A percentile compares a stretch with the other conserved stretches of the same genome.
phyloP scores from a whole-genome alignment of 2,329 filamentous ascomycete species.

The Diaporthe vaccinii region DNA sequence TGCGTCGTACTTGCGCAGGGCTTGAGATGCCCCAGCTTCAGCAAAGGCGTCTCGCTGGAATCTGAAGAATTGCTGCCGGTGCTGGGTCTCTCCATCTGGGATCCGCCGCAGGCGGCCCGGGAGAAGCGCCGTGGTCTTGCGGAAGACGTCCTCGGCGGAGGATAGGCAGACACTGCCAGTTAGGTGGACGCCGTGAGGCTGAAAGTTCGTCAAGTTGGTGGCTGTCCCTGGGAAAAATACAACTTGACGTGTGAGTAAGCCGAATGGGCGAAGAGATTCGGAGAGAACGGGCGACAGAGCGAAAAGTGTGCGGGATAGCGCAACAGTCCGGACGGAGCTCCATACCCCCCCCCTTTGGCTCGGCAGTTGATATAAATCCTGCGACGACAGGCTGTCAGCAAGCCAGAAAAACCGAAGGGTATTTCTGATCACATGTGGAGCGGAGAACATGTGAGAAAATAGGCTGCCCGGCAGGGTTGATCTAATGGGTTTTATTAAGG shows the following conservation, averaged over 20 bases:
- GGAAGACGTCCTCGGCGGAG: conserved; percentile 3
- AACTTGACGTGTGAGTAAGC: neutral
- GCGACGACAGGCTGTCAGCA: no score
- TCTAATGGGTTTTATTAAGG: neutral
- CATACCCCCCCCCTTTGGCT: neutral
- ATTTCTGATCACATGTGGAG: neutral
- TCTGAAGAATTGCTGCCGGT: neutral
- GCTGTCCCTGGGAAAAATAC: no score
- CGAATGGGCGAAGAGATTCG: neutral
- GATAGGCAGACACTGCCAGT: neutral
- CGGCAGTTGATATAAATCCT: neutral
- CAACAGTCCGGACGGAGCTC: no score
- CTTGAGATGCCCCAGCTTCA: neutral
- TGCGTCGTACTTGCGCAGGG: conserved; percentile 15
- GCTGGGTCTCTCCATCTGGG: conserved; percentile 6
- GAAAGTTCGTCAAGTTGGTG: neutral
- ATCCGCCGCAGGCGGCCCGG: conserved; percentile 3
- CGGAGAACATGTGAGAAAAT: neutral
- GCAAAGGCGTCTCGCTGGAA: conserved; percentile 20
- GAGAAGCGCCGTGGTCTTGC: conserved; percentile 5
- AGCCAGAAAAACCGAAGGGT: neutral
- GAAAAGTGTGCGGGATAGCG: neutral
- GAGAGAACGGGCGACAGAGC: neutral
- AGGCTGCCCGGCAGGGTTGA: neutral
- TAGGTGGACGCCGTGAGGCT: neutral